Evolutionary conservation across 2,329 filamentous ascomycete genomes (phyloP), one percentile per base, ranked within the genome.

Genomic region (Metarhizium rileyi): DNA sequence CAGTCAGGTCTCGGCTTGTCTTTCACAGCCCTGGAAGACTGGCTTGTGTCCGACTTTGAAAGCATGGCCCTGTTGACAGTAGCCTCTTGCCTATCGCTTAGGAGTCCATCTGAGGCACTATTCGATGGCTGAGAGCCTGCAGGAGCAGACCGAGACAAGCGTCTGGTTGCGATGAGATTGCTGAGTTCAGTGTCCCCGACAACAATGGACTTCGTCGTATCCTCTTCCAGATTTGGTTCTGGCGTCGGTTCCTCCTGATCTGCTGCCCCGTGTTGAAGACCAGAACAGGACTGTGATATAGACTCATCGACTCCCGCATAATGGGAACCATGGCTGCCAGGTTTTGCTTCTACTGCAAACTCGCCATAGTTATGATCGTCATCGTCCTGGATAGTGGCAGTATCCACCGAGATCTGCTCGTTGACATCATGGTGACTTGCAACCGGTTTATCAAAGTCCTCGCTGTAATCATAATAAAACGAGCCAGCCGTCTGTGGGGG

Each of bases 391-490:
- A 42, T 16, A 9, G 38, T 12, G 7, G 9, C 5, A 14, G 25
- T 20, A 4, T 25, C 18, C 14, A 25, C n/a, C 38, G 22, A 42
- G 25, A 42, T 18, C 7, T 42, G 49, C 27, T 53, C 33, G 4
- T 56, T 50, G 5, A 51, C 36, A 7, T 56, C 45, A 6, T 44
- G 57, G 4, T 56, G 48, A 10, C 46, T 56, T 27, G 58, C 51
- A 20, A 52, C 50, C 18, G 57, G 60, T 42, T 59, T 63, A 18
- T 75, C 71, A 47, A 77, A 77, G 3, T 68, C 70, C 54, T 78
- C 75, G 18, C 67, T 72, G 56, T 78, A 78, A 56, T 78, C 75
- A 53, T 78, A 77, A 56, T 76, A 78, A 36, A 71, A 66, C 41
- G 71, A 64, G 51, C 66, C 57, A 33, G 56, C 50, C 43, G 63